Conservation (phyloP, 2,329 filamentous ascomycete genomes). For the Colletotrichum neosansevieriae region DNA sequence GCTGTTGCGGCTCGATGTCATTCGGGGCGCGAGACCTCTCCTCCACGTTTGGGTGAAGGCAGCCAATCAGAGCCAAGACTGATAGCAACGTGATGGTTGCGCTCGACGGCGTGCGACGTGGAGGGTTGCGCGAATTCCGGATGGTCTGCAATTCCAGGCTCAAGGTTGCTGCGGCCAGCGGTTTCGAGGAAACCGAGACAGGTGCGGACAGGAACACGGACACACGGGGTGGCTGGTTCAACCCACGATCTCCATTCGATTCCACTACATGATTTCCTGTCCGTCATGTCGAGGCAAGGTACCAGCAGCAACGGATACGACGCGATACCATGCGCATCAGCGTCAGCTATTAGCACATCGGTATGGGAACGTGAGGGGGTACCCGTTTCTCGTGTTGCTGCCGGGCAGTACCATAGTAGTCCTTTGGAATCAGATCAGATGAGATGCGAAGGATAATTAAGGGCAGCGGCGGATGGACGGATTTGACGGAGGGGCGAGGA, state of each 20-base stretch:
- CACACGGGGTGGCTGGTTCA: conserved; percentile 22
- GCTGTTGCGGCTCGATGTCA: conserved; percentile 23
- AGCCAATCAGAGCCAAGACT: conserved; percentile 40
- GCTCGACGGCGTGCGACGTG: conserved; percentile 34
- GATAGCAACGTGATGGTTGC: conserved; percentile 43
- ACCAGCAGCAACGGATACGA: conserved; percentile 18
- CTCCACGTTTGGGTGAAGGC: conserved; percentile 3
- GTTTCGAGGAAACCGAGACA: conserved; percentile 24
- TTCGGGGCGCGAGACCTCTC: conserved; percentile 16
- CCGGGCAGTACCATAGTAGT: not conserved
- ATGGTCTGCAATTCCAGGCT: conserved; percentile 20
- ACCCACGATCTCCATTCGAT: conserved; percentile 32
- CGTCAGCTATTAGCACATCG: conserved; percentile 11
- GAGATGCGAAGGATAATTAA: conserved; percentile 19
- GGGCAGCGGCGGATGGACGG: not conserved
- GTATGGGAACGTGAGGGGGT: conserved; percentile 1
- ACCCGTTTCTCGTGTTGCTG: not conserved
- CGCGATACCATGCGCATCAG: conserved; percentile 22
- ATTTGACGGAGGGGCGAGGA: conserved; percentile 21
- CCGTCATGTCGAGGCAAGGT: conserved; percentile 8
- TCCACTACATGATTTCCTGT: conserved; percentile 21
- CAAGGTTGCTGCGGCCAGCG: conserved; percentile 24
- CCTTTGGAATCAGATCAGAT: conserved; percentile 27
- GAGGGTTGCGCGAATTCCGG: conserved; percentile 35
- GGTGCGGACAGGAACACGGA: conserved; percentile 24